These are phyloP conservation scores for Ceratobasidium sp. DNA, from an alignment of 1,284 basidiomycete species.

Conservation along the genomic window DNA sequence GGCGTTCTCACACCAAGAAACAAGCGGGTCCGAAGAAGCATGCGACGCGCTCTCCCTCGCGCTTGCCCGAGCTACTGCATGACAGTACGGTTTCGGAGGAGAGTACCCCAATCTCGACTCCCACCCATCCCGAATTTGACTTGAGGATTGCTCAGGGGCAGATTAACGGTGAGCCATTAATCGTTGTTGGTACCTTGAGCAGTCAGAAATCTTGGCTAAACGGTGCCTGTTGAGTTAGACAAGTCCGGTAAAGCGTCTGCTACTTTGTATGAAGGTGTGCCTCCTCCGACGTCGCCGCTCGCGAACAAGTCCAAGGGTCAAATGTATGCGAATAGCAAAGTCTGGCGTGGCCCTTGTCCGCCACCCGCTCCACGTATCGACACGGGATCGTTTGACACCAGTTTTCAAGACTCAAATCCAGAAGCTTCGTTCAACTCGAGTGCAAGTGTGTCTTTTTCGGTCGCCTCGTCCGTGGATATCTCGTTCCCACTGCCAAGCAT, in stretches of 20 bases:
- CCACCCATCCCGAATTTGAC: constrained; percentile 9
- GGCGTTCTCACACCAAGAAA: not conserved
- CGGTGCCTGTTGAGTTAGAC: not conserved
- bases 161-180: not conserved
- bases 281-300: not conserved
- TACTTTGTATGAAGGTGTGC: not conserved
- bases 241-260: not conserved
- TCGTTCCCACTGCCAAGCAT: not conserved
- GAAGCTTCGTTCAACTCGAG: constrained; percentile 6
- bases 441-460: not conserved
- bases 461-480: not conserved
- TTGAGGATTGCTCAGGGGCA: not conserved
- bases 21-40: not conserved
- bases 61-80: not conserved
- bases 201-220: not conserved
- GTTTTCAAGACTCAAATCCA: not conserved
- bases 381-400: constrained; percentile 21
- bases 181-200: not conserved
- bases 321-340: not conserved
- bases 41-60: not conserved
- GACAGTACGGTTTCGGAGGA: constrained; percentile 12
- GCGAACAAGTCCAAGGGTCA: not conserved
- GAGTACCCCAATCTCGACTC: constrained; percentile 19
- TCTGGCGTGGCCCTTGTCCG: not conserved
- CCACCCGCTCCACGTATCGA: constrained; percentile 28